Conservation (phyloP, 2,329 filamentous ascomycete species). For the Alternaria atra region DNA sequence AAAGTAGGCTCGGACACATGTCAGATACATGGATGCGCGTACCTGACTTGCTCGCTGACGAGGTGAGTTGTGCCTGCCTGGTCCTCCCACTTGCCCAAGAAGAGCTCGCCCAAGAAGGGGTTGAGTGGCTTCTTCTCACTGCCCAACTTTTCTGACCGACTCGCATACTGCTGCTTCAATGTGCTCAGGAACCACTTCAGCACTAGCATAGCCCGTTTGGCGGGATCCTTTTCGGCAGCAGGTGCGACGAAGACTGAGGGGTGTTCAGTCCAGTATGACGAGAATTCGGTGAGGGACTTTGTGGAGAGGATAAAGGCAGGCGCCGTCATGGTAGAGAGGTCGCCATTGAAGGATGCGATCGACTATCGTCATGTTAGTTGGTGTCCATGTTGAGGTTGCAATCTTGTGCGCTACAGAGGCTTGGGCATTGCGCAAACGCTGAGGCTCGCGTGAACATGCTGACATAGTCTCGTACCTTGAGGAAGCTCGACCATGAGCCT, state of each 20-base stretch:
- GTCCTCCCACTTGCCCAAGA: conserved; percentile 90
- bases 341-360: conserved; percentile 64
- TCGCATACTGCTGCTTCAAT: conserved; percentile 84
- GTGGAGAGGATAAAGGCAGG: conserved; percentile 65
- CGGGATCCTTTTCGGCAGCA: conserved; percentile 77
- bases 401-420: too few relatives aligned
- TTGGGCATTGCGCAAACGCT: background rate
- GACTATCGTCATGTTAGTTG: conserved; percentile 48
- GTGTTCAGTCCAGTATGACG: conserved; percentile 66
- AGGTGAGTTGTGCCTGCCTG: conserved; percentile 82
- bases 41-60: conserved; percentile 92
- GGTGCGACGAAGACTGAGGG: conserved; percentile 79
- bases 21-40: conserved; percentile 18
- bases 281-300: conserved; percentile 65
- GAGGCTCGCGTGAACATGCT: background rate
- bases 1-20: background rate
- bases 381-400: background rate
- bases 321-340: conserved; percentile 65
- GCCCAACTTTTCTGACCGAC: conserved; percentile 78
- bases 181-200: conserved; percentile 96
- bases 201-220: conserved; percentile 85
- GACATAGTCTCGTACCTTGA: conserved; percentile 52
- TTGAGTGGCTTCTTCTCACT: conserved; percentile 99
- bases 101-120: conserved; percentile 93
- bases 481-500: conserved; percentile 60